Base-by-base conservation (phyloP, 352 stramenopile species). In the Globisporangium viniferum region DNA sequence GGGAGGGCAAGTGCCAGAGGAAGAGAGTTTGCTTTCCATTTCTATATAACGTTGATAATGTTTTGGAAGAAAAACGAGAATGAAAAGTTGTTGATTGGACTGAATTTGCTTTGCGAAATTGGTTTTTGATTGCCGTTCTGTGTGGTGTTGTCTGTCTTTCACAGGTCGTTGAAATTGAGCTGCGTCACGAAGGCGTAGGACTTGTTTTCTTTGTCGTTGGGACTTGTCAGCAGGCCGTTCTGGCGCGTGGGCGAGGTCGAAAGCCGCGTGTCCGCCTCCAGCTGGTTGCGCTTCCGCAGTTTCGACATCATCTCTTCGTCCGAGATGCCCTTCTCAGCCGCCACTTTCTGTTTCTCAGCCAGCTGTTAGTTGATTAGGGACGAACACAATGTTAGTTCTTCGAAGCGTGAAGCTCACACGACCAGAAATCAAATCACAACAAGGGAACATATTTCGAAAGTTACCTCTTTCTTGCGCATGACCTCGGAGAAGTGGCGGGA, bases 261-360 rank as follows among this genome's bases (percentile, higher is more conserved):
- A 9, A 94, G 75, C 27, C 86, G 84, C 24, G 79, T 72, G 65
- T 91, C 84, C 0, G 79, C 70, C 61, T 94, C 86, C 36, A 88
- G 68, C 39, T 94, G 86, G 57, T 79, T 92, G 36, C 83, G 86
- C 44, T 94, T 94, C 24, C 82, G 78, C 46, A 90, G 73, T 62
- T 94, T 94, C 14, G 80, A 79, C 66, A 92, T 76, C 76, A 92
- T 87, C 72, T 94, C 86, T 68, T 94, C 86, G 60, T 94, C 84
- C 27, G 86, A 94, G 71, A 94, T 85, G n/a, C 86, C 86, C 33
- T 86, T 85, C 71, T 94, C 86, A 15, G 82, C 80, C 27, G 86
- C 84, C n/a, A 84, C 76, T 65, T 90, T 90, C 64, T 89, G 81
- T 62, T 91, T 92, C 64, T 92, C 84, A 2, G 63, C 77, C 74